A percentile compares a stretch with the other conserved stretches of the same genome.
These are phyloP conservation scores for Cicer judaicum DNA, from an alignment of 306 rosid species.

Conservation along the genomic window DNA sequence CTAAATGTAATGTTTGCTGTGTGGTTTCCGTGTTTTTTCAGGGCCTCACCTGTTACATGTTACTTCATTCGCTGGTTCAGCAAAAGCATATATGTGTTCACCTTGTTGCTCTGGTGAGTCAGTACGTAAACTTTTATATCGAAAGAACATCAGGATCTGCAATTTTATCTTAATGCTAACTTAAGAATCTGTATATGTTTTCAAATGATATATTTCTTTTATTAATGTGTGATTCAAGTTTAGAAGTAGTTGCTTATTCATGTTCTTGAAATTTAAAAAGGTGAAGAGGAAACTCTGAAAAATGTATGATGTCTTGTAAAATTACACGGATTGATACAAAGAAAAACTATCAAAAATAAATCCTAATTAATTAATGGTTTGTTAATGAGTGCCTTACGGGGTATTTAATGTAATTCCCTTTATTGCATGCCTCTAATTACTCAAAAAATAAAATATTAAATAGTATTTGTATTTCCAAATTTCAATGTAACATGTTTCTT, in stretches of 20 bases:
- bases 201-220: conserved; percentile 12
- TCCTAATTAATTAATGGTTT: conserved; percentile 3
- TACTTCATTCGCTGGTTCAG: conserved; percentile 85
- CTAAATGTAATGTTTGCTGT: conserved; percentile 34
- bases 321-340: not conserved
- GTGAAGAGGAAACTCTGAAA: not conserved
- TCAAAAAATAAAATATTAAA: not conserved
- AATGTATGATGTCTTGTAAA: not conserved
- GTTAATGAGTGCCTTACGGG: not conserved
- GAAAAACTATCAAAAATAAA: not conserved
- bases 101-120: conserved; percentile 86
- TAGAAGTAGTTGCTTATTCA: not conserved
- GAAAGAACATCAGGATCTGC: conserved; percentile 31
- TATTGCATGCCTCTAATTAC: not conserved
- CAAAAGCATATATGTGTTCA: conserved; percentile 81
- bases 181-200: conserved; percentile 1
- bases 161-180: conserved; percentile 23
- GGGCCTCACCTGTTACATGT: conserved; percentile 82
- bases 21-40: conserved; percentile 48
- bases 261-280: not conserved
- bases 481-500: not conserved
- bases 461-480: not conserved
- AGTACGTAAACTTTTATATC: conserved; percentile 29
- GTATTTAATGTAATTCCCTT: not conserved
- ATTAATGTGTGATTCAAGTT: conserved; percentile 12